Evolutionary conservation across 169 alveolate genomes (phyloP), one percentile per base, ranked within the genome.

Genomic region (Perkinsus olseni): DNA sequence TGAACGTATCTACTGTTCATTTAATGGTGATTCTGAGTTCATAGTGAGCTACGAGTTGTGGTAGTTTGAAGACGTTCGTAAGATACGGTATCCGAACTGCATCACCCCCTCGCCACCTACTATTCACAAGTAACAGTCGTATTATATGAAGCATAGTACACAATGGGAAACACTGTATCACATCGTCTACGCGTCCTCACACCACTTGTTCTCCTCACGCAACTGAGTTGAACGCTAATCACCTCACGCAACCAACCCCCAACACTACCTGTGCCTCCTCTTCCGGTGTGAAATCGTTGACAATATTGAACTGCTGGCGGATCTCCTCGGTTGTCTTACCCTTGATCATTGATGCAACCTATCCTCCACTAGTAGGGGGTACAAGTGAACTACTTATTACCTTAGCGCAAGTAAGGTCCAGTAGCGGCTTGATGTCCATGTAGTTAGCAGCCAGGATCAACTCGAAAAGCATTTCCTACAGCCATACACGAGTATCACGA

Each of bases 211-310:
- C 95, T 98, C 99, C 93, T 97, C 99, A 48, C 96, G 93, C 11
- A 95, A 91, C 96, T 95, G 94, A 39, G 28, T 0, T 62, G 34
- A 24, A 13, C 1, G 17, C 1, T 13, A 62, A 62, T 62, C 28
- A 3, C 1, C 17, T 3, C 1, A 0, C 28, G 10, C 34, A 62
- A 62, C 28, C 17, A 62, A 24, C 34, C 1, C 13, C 50, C 50
- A 40, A 11, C 17, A 62, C 95, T 50, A 97, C 98, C 95, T 98
- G 98, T 34, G 98, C 97, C 93, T 97, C 99, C 95, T 98, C 99
- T 92, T 98, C 99, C 13, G 99, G 99, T 24, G 99, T 98, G 94
- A 98, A 97, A 94, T 98, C 99, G 95, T 98, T 98, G 96, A 97
- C 98, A 74, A 98, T 98, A 93, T 97, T 97, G 95, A 98, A 98